Evolutionary conservation across 2,329 filamentous ascomycete species (phyloP).

Genomic region (Ascocoryne sarcoides): DNA sequence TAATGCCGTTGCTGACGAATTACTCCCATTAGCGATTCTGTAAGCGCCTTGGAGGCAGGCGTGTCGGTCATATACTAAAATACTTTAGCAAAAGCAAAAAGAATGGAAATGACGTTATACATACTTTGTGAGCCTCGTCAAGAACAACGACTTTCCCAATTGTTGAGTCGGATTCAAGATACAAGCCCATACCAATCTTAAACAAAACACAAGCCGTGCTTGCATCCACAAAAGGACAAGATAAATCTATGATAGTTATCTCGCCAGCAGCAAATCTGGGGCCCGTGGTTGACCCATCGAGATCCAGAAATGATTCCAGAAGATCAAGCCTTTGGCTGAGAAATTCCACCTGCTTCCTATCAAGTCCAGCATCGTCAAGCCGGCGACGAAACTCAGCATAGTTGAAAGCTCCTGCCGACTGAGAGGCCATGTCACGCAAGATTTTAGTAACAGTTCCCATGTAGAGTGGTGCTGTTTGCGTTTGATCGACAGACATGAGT

Average conservation of each 20-base stretch:
- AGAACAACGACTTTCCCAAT: constrained; percentile 58
- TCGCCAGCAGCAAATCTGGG: constrained; percentile 38
- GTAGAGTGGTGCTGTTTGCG: constrained; percentile 12
- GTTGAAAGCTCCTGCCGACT: constrained; percentile 29
- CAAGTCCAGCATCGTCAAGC: constrained; percentile 33
- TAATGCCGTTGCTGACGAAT: constrained; percentile 66
- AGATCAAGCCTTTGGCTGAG: constrained; percentile 52
- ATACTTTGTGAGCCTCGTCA: constrained; percentile 69
- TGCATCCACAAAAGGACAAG: constrained; percentile 59
- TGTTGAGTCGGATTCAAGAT: constrained; percentile 41
- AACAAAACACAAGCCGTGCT: constrained; percentile 64
- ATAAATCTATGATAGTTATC: constrained; percentile 59
- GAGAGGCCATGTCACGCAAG: constrained; percentile 11
- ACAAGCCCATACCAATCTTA: constrained; percentile 59
- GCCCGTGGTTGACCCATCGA: constrained; percentile 27
- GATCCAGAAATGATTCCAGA: constrained; percentile 36
- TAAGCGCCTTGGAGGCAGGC: constrained; percentile 47
- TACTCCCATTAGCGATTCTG: constrained; percentile 49
- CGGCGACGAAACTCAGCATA: constrained; percentile 35
- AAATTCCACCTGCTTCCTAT: constrained; percentile 41
- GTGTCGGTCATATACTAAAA: constrained; percentile 49
- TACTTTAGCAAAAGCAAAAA: constrained; percentile 1
- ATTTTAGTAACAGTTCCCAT: constrained; percentile 11
- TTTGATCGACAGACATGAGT: constrained; percentile 13
- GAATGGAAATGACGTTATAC: constrained; percentile 1